Evolutionary conservation across 1,284 basidiomycete species (phyloP).

Genomic region (Bondarzewia mesenterica): DNA sequence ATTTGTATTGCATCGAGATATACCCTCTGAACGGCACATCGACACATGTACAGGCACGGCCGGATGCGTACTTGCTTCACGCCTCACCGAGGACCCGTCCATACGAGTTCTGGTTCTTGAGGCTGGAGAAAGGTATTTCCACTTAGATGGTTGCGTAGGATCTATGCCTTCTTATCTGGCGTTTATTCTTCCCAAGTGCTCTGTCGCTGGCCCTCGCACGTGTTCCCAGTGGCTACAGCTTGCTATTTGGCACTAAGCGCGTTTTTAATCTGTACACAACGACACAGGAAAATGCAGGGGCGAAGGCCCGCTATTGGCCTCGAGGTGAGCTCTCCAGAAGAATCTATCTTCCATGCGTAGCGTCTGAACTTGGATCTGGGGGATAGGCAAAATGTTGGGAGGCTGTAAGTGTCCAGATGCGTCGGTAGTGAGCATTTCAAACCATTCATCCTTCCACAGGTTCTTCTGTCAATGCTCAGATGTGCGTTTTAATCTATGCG

Average conservation of each 20-base stretch:
- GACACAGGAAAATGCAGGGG: conserved; percentile 31
- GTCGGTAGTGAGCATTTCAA: neutral
- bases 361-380: conserved; percentile 1
- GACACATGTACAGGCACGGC: conserved; percentile 44
- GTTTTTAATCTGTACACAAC: conserved; percentile 48
- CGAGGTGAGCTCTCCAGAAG: conserved; percentile 38
- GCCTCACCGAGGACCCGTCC: conserved; percentile 51
- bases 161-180: neutral
- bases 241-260: conserved; percentile 33
- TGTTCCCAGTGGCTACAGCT: conserved; percentile 13
- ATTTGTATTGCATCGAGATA: neutral
- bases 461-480: conserved; percentile 59
- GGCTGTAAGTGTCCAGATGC: conserved; percentile 43
- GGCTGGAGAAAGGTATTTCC: conserved; percentile 50
- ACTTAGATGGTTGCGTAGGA: neutral
- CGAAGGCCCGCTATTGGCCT: conserved; percentile 41
- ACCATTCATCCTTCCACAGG: no score
- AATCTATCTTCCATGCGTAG: no score
- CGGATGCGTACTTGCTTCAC: conserved; percentile 59
- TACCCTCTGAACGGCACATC: neutral
- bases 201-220: neutral
- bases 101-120: conserved; percentile 56
- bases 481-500: conserved; percentile 29
- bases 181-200: no score
- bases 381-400: conserved; percentile 53